Evolutionary conservation across 345 rosid genomes (phyloP).

Genomic region (Psidium guajava): DNA sequence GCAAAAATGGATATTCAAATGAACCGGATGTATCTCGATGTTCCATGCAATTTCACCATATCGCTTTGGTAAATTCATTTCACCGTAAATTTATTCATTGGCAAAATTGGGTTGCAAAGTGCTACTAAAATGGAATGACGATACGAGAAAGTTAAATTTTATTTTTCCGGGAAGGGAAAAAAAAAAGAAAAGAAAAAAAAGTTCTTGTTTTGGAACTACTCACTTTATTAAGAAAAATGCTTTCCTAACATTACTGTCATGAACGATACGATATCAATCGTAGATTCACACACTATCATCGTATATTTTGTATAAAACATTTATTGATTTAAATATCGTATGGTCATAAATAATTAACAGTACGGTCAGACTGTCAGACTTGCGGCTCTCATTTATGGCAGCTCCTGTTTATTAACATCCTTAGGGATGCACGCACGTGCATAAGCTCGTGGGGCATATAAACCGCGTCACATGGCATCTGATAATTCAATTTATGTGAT

Average conservation of each 20-base stretch:
- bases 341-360: too few relatives aligned
- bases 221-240: neutral
- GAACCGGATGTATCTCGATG: neutral
- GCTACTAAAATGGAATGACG: neutral
- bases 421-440: neutral
- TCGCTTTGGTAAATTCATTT: neutral
- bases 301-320: too few relatives aligned
- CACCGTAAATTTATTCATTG: neutral
- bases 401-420: neutral
- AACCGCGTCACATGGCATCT: neutral
- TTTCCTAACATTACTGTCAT: too few relatives aligned
- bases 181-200: neutral
- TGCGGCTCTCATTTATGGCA: too few relatives aligned
- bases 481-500: neutral
- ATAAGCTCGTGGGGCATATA: neutral
- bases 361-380: too few relatives aligned
- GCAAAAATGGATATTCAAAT: neutral
- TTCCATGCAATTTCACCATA: neutral
- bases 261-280: too few relatives aligned
- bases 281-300: too few relatives aligned
- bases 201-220: neutral
- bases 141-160: neutral
- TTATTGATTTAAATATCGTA: too few relatives aligned
- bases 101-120: neutral
- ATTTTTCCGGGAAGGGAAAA: neutral